Percentiles rank a stretch among this genome's conserved stretches.
These are phyloP conservation scores for Colletotrichum plurivorum DNA, from an alignment of 2,329 filamentous ascomycete species.

Conservation along the genomic window DNA sequence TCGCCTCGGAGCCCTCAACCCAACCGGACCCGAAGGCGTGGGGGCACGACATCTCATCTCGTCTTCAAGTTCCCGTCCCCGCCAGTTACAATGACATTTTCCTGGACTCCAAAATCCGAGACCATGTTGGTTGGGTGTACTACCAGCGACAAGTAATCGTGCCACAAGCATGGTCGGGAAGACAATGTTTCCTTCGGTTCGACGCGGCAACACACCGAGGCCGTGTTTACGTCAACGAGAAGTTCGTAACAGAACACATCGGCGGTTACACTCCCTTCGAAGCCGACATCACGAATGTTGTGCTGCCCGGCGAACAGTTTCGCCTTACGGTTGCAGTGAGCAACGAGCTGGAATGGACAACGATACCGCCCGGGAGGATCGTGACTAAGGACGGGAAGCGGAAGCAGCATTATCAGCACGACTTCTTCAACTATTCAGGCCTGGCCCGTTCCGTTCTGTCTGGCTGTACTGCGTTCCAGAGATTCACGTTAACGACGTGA, in stretches of 20 bases:
- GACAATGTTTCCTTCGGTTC: conserved; percentile 44
- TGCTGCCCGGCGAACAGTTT: conserved; percentile 44
- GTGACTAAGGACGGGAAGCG: conserved; percentile 41
- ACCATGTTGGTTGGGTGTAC: conserved; percentile 50
- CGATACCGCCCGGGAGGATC: conserved; percentile 46
- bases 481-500: conserved; percentile 44
- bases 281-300: conserved; percentile 43
- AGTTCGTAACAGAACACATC: conserved; percentile 44
- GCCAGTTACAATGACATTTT: conserved; percentile 47
- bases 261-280: conserved; percentile 49
- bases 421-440: conserved; percentile 50
- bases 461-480: conserved; percentile 46
- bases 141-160: conserved; percentile 47
- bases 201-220: conserved; percentile 48
- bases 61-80: conserved; percentile 43
- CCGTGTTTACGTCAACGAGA: conserved; percentile 47
- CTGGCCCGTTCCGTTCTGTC: conserved; percentile 48
- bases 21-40: conserved; percentile 39
- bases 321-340: conserved; percentile 49
- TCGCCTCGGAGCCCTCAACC: conserved; percentile 29
- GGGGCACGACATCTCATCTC: conserved; percentile 48
- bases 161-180: conserved; percentile 41
- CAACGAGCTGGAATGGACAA: conserved; percentile 48
- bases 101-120: conserved; percentile 42
- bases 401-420: conserved; percentile 47